These are phyloP conservation scores for Rutstroemia sp. DNA, from an alignment of 2,329 filamentous ascomycete genomes.

Conservation along the genomic window DNA sequence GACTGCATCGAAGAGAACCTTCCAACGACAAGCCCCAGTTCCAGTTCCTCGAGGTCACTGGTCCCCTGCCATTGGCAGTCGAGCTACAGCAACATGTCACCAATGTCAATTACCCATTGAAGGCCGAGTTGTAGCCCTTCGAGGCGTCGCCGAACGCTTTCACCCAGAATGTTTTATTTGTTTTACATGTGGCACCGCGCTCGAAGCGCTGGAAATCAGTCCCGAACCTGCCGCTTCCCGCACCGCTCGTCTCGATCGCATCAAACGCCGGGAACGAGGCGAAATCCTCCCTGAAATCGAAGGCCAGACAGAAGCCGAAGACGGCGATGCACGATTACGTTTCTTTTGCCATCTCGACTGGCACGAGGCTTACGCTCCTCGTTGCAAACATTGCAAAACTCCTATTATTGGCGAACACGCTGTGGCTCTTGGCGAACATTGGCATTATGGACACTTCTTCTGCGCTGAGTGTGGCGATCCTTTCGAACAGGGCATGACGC, in stretches of 20 bases:
- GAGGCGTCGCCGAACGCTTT: slow-evolving; percentile 66
- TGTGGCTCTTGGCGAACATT: slow-evolving; percentile 88
- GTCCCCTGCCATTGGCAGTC: slow-evolving; percentile 46
- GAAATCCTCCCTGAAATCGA: slow-evolving; percentile 55
- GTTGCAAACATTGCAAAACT: slow-evolving; percentile 93
- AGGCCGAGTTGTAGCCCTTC: slow-evolving; percentile 80
- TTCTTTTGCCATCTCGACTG: slow-evolving; percentile 99
- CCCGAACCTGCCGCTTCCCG: slow-evolving; percentile 75
- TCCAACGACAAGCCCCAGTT: slow-evolving; percentile 29
- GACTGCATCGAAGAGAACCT: slow-evolving; percentile 17
- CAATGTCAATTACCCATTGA: slow-evolving; percentile 80
- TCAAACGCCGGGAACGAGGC: slow-evolving; percentile 53
- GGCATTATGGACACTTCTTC: slow-evolving; percentile 98
- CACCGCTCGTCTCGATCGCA: slow-evolving; percentile 64
- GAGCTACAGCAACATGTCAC: slow-evolving; percentile 68
- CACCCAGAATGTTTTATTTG: slow-evolving; percentile 92
- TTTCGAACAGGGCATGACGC: slow-evolving; percentile 64
- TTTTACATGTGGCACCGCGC: slow-evolving; percentile 74
- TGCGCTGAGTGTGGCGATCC: slow-evolving; percentile 97
- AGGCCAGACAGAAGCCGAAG: slow-evolving; percentile 57
- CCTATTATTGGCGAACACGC: slow-evolving; percentile 94
- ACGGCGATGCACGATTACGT: slow-evolving; percentile 65
- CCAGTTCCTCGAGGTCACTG: slow-evolving; percentile 38
- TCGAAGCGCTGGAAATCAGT: slow-evolving; percentile 95
- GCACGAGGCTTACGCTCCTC: slow-evolving; percentile 87